These are phyloP conservation scores for Phytopythium helicoides DNA, from an alignment of 352 stramenopile species.

Conservation along the genomic window DNA sequence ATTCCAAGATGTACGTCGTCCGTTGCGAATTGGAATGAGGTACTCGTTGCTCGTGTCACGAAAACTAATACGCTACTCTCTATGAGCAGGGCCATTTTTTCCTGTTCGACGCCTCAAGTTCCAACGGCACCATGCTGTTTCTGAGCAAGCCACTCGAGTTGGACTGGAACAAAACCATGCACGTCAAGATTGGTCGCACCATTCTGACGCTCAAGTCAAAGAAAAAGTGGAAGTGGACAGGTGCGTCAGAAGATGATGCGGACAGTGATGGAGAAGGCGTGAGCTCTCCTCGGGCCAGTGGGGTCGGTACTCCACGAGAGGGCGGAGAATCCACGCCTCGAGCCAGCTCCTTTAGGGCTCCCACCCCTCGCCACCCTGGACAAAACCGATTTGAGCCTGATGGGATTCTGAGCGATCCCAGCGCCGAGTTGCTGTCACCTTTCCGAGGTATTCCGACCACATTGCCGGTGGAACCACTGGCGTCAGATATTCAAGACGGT, in stretches of 20 bases:
- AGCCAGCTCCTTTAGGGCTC: conserved; percentile 8
- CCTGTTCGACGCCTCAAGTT: conserved; percentile 69
- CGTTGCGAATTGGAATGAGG: neutral
- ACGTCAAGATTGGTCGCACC: conserved; percentile 84
- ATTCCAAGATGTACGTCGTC: conserved; percentile 78
- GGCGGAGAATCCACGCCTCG: conserved; percentile 11
- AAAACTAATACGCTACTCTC: conserved; percentile 4
- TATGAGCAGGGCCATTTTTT: conserved; percentile 67
- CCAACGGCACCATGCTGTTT: conserved; percentile 87
- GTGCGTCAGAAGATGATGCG: conserved; percentile 30
- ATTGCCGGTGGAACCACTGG: neutral
- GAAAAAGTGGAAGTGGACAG: conserved; percentile 80
- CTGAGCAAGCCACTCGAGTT: conserved; percentile 74
- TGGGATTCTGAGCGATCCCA: conserved; percentile 38
- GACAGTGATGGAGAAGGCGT: conserved; percentile 22
- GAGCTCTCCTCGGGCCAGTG: conserved; percentile 22
- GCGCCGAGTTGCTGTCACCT: conserved; percentile 33
- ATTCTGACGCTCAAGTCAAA: conserved; percentile 84
- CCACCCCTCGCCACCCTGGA: conserved; percentile 19
- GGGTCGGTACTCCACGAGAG: conserved; percentile 9
- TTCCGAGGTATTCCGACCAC: conserved; percentile 7
- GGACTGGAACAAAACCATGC: conserved; percentile 80
- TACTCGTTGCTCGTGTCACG: neutral
- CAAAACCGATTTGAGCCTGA: conserved; percentile 36
- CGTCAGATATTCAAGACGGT: neutral